A percentile compares a stretch with the other conserved stretches of the same genome.
These are phyloP conservation scores for Aspergillus sp. DNA, from an alignment of 2,329 filamentous ascomycete genomes.

Conservation along the genomic window DNA sequence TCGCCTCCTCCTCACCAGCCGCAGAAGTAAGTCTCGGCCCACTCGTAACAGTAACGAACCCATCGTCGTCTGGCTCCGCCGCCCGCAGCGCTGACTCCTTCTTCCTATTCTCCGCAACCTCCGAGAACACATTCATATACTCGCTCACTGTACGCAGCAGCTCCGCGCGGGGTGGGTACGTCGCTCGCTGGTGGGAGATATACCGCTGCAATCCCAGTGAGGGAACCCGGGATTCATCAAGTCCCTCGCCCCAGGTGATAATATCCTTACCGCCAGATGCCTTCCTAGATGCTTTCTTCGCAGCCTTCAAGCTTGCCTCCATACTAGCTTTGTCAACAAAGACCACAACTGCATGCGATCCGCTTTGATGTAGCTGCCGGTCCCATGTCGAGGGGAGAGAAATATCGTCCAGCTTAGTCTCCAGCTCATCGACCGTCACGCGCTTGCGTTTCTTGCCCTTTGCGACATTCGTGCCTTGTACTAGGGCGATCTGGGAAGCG, in stretches of 20 bases:
- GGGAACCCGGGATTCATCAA: slow-evolving; percentile 57
- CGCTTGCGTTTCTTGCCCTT: slow-evolving; percentile 56
- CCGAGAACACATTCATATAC: slow-evolving; percentile 77
- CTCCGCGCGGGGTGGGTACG: slow-evolving; percentile 65
- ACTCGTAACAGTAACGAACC: slow-evolving; percentile 86
- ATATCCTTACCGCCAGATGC: slow-evolving; percentile 60
- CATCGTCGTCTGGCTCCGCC: slow-evolving; percentile 87
- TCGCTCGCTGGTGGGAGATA: slow-evolving; percentile 67
- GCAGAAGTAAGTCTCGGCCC: slow-evolving; percentile 72
- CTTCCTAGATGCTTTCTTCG: slow-evolving; percentile 51
- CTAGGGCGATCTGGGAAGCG: slow-evolving; percentile 11
- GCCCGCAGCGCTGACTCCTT: slow-evolving; percentile 62
- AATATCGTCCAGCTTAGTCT: slow-evolving; percentile 58
- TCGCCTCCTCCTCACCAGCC: slow-evolving; percentile 69
- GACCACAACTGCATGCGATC: slow-evolving; percentile 75
- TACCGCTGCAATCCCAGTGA: slow-evolving; percentile 54
- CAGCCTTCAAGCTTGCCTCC: slow-evolving; percentile 74
- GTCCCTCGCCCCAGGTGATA: slow-evolving; percentile 67
- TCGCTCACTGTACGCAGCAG: slow-evolving; percentile 77
- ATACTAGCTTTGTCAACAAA: slow-evolving; percentile 82
- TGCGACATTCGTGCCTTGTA: slow-evolving; percentile 19
- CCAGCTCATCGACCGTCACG: slow-evolving; percentile 48
- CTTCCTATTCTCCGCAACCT: slow-evolving; percentile 67
- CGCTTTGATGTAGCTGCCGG: slow-evolving; percentile 67
- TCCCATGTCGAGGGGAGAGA: slow-evolving; percentile 73